These are phyloP conservation scores for Sanghuangporus sanghuang DNA, from an alignment of 1,284 basidiomycete species.

Conservation along the genomic window DNA sequence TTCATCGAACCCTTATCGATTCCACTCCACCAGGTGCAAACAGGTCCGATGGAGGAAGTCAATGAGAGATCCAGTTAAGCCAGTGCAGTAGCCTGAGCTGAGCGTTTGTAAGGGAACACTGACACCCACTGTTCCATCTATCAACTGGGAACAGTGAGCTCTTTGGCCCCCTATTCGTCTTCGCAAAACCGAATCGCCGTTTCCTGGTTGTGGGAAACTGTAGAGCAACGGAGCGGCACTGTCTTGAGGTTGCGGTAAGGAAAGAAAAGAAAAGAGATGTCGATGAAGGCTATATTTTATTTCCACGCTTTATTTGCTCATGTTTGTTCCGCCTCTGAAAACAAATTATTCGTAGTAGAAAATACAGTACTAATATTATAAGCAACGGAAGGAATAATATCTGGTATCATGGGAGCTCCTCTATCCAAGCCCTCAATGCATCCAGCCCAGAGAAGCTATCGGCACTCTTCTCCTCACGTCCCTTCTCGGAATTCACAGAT, in stretches of 20 bases:
- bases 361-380: neutral
- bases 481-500: slow-evolving; percentile 19
- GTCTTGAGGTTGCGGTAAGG: slow-evolving; percentile 63
- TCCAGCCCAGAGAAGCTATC: slow-evolving; percentile 35
- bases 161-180: slow-evolving; percentile 59
- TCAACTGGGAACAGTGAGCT: slow-evolving; percentile 46
- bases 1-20: no score
- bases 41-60: no score
- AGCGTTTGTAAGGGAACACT: slow-evolving; percentile 61
- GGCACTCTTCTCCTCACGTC: slow-evolving; percentile 29
- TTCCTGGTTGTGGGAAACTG: slow-evolving; percentile 35
- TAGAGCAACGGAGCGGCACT: slow-evolving; percentile 56
- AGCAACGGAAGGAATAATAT: neutral
- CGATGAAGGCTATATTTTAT: neutral
- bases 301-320: neutral
- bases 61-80: no score
- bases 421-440: slow-evolving; percentile 43
- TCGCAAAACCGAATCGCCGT: slow-evolving; percentile 72
- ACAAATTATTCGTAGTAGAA: neutral
- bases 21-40: no score
- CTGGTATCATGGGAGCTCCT: neutral
- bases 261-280: slow-evolving; percentile 4
- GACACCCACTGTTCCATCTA: slow-evolving; percentile 62
- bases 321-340: neutral
- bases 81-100: neutral